Evolutionary conservation across 2,329 filamentous ascomycete species (phyloP).

Genomic region (Trichophyton rubrum): DNA sequence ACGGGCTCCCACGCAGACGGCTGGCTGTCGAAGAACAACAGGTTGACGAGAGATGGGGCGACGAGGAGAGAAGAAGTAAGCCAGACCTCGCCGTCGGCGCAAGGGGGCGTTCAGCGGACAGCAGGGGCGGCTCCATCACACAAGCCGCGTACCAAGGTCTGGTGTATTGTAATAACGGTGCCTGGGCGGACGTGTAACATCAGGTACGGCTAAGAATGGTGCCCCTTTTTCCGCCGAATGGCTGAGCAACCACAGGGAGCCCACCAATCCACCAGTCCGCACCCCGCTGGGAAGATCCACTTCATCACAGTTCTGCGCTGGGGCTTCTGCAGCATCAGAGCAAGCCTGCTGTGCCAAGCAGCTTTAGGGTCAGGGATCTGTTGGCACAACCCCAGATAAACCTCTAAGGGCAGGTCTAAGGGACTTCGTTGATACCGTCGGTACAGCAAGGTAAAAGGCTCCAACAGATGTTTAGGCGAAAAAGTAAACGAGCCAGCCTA

Average conservation of each 20-base stretch:
- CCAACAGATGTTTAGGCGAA: constrained; percentile 1
- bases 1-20: constrained; percentile 1
- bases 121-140: constrained; percentile 4
- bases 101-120: constrained; percentile 1
- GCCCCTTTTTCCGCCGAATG: constrained; percentile 3
- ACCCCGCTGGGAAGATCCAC: neutral
- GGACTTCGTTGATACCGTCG: neutral
- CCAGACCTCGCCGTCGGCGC: neutral
- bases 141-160: constrained; percentile 4
- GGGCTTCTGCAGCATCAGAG: constrained; percentile 2
- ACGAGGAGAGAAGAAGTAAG: constrained; percentile 1
- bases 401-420: neutral
- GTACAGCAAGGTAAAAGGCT: neutral
- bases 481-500: neutral
- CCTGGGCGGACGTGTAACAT: constrained; percentile 2
- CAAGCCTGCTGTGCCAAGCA: neutral
- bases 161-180: constrained; percentile 5
- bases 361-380: neutral
- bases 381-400: constrained; percentile 1
- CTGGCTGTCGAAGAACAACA: constrained; percentile 1
- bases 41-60: constrained; percentile 1
- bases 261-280: constrained; percentile 2
- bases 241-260: neutral
- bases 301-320: neutral
- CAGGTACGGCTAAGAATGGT: constrained; percentile 1